Percentiles rank a stretch among this genome's conserved stretches.
These are phyloP conservation scores for Helianthus annuus DNA, from an alignment of 129 eudicot genomes.

Conservation along the genomic window DNA sequence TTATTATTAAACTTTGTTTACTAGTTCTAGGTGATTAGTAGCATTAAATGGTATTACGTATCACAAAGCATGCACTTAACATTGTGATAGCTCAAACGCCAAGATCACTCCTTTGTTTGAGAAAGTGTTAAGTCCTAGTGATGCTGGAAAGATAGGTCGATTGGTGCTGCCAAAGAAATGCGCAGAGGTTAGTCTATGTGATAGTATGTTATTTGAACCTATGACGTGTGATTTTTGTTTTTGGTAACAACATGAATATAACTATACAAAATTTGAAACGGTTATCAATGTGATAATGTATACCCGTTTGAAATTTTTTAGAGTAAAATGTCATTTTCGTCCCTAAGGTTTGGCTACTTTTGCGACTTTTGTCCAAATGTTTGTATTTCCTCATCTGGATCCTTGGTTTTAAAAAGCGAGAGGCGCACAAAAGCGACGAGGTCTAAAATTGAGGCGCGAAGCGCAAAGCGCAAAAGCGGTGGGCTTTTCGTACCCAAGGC, in stretches of 20 bases:
- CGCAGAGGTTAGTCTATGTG: slow-evolving; percentile 80
- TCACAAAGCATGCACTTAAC: slow-evolving; percentile 25
- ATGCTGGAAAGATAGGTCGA: slow-evolving; percentile 91
- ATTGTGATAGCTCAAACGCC: slow-evolving; percentile 52
- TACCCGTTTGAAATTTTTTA: neutral
- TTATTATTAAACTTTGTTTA: neutral
- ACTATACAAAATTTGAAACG: too few species aligned
- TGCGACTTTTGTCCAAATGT: too few species aligned
- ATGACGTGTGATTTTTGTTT: slow-evolving; percentile 6
- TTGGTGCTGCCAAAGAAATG: slow-evolving; percentile 88
- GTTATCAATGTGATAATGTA: neutral
- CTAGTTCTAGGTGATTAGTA: slow-evolving; percentile 16
- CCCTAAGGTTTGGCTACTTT: too few species aligned
- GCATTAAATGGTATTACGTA: slow-evolving; percentile 11
- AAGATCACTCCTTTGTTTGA: slow-evolving; percentile 81
- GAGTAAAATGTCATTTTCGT: too few species aligned
- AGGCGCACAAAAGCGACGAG: too few species aligned
- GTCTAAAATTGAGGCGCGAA: too few species aligned
- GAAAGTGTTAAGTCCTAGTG: slow-evolving; percentile 94
- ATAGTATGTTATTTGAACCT: neutral
- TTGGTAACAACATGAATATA: too few species aligned
- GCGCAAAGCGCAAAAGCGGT: too few species aligned
- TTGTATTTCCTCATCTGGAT: too few species aligned
- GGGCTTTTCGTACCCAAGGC: too few species aligned
- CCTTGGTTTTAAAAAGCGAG: too few species aligned